Conservation (phyloP, 495 filamentous ascomycete species). For the Trichoderma virens region DNA sequence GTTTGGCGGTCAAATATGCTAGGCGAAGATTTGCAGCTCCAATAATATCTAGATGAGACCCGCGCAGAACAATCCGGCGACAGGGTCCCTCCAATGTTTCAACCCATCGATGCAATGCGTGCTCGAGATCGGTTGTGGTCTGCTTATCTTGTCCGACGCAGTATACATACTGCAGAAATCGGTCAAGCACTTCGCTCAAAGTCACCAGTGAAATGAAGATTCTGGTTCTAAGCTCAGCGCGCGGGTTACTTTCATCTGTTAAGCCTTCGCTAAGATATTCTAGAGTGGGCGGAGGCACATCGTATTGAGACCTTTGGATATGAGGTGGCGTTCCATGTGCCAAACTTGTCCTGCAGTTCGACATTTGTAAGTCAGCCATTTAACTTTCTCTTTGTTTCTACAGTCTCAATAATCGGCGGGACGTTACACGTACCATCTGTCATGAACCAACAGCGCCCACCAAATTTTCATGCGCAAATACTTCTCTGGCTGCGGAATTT, state of each 20-base stretch:
- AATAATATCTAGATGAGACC: conserved; percentile 17
- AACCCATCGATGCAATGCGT: conserved; percentile 29
- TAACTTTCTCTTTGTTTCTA: background rate
- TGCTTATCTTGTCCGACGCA: conserved; percentile 25
- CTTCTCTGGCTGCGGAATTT: conserved; percentile 40
- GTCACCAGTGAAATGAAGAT: conserved; percentile 45
- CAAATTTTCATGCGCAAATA: conserved; percentile 41
- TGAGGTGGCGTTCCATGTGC: conserved; percentile 45
- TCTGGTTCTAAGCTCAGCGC: conserved; percentile 20
- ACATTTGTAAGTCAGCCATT: conserved; percentile 9
- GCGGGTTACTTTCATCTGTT: conserved; percentile 17
- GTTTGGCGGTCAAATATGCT: conserved; percentile 42
- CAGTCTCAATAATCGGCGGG: background rate
- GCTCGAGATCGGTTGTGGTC: conserved; percentile 22
- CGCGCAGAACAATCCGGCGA: conserved; percentile 16
- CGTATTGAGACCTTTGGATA: conserved; percentile 43
- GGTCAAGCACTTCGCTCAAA: conserved; percentile 45
- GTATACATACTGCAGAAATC: conserved; percentile 45
- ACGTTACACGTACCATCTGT: conserved; percentile 34
- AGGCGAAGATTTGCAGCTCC: conserved; percentile 45
- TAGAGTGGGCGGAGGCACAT: conserved; percentile 44
- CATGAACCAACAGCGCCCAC: conserved; percentile 49
- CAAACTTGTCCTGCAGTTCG: conserved; percentile 38
- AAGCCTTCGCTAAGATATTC: conserved; percentile 35
- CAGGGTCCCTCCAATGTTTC: conserved; percentile 40